A percentile compares a stretch with the other conserved stretches of the same genome.
Evolutionary conservation across 2,329 filamentous ascomycete genomes (phyloP).

Genomic region (Colletotrichum tropicale): DNA sequence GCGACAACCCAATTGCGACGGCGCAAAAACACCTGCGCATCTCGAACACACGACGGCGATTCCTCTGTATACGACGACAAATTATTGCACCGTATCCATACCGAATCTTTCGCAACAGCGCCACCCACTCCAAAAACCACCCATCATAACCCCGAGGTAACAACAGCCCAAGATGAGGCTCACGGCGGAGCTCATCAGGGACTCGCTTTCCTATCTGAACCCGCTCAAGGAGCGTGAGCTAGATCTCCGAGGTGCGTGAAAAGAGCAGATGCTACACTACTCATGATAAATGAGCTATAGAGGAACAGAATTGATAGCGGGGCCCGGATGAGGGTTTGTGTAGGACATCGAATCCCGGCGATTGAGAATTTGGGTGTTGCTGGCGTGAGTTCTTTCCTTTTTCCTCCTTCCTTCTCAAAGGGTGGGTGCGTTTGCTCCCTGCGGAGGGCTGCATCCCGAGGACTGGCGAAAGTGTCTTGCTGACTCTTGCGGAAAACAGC

Average conservation of each 20-base stretch:
- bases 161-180: constrained; percentile 75
- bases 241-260: constrained; percentile 98
- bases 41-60: background rate
- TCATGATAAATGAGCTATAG: constrained; percentile 29
- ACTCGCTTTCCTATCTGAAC: constrained; percentile 97
- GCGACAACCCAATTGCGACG: background rate
- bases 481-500: constrained; percentile 50
- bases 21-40: background rate
- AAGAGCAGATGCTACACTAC: constrained; percentile 97
- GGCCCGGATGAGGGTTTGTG: constrained; percentile 45
- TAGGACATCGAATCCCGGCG: constrained; percentile 96
- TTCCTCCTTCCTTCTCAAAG: background rate
- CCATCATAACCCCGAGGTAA: background rate
- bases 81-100: background rate
- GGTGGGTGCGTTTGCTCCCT: background rate
- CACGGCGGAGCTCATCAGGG: constrained; percentile 91
- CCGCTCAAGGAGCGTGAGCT: constrained; percentile 98
- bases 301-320: constrained; percentile 83
- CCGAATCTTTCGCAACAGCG: background rate
- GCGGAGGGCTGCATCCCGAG: background rate
- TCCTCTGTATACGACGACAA: background rate
- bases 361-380: constrained; percentile 98
- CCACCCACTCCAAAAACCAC: background rate
- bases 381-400: constrained; percentile 64
- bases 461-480: background rate